Evolutionary conservation across 192 early-diverging fungal genomes (phyloP), one percentile per base, ranked within the genome.

Genomic region (Mortierella claussenii): DNA sequence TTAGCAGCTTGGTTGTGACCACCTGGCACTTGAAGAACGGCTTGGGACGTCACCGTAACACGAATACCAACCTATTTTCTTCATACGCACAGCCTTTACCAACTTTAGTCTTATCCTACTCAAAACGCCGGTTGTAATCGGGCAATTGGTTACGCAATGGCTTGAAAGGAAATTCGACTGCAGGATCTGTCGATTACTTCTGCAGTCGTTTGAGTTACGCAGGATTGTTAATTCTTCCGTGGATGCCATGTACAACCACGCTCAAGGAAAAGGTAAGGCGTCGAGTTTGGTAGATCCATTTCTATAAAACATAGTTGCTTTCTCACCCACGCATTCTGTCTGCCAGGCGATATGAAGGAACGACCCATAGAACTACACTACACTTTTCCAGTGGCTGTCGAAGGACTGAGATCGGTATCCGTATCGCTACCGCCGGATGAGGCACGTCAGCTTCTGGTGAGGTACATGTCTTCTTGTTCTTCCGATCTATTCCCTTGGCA

Each of bases 131-230:
- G 52, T 30, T 4, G 47, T 57, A 28, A 55, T 76, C 21, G 59
- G 44, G 1, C 64, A 62, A 46, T 31, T 76, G 21, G 34, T 76
- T 2, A 55, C 34, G 1, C 58, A 76, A 31, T 76, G 73, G 73
- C 59, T 76, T 3, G 73, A 76, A 44, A 52, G 65, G 18, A 66
- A 49, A 31, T 76, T 76, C 44, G 73, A 76, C 47, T 67, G 64
- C 45, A 65, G 56, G 33, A 62, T 76, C 28, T 62, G 73, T 45
- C 63, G 60, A 11, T 52, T 67, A 26, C 6, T 37, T 0, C 46
- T 76, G 18, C 73, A 76, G 18, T 49, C 52, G n/a, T 76, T 34
- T 31, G 73, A 76, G 26, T 36, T 76, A 20, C 73, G 73, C 27
- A 66, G 33, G 32, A 45, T 76, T 31, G 73, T 76, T 4, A 47